A percentile compares a stretch with the other conserved stretches of the same genome.
These are phyloP conservation scores for Corylus heterophylla DNA, from an alignment of 306 rosid genomes.

Conservation along the genomic window DNA sequence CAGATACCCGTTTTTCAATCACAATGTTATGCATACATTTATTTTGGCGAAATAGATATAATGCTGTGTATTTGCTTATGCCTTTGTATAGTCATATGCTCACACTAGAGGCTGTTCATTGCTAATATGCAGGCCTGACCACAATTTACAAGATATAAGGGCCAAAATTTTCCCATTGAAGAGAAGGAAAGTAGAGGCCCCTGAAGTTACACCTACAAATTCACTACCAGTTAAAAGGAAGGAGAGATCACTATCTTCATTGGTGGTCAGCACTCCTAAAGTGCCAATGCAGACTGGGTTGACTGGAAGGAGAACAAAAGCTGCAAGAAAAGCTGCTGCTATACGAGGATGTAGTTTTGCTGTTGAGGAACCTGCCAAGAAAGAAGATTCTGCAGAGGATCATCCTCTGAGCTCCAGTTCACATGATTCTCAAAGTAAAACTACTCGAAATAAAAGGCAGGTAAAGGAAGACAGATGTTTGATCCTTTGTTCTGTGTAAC, in stretches of 20 bases:
- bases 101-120: conserved; percentile 15
- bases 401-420: conserved; percentile 59
- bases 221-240: conserved; percentile 80
- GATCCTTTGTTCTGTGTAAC: neutral
- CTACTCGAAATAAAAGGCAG: conserved; percentile 44
- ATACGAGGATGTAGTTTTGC: conserved; percentile 68
- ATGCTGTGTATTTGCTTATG: conserved; percentile 5
- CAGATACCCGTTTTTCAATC: neutral
- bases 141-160: conserved; percentile 94
- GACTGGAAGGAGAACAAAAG: conserved; percentile 90
- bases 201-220: conserved; percentile 62
- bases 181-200: conserved; percentile 55
- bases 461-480: conserved; percentile 27
- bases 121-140: conserved; percentile 84
- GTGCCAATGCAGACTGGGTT: conserved; percentile 69
- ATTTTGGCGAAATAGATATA: neutral
- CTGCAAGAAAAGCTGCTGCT: conserved; percentile 68
- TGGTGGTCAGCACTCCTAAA: conserved; percentile 88
- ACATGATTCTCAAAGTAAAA: conserved; percentile 43
- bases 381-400: conserved; percentile 59
- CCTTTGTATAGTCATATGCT: conserved; percentile 13
- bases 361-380: conserved; percentile 57
- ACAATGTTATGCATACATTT: neutral
- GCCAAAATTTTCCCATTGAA: conserved; percentile 77
- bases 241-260: conserved; percentile 94